Evolutionary conservation across 2,329 filamentous ascomycete genomes (phyloP).

Genomic region (Nectriaceae sp.): DNA sequence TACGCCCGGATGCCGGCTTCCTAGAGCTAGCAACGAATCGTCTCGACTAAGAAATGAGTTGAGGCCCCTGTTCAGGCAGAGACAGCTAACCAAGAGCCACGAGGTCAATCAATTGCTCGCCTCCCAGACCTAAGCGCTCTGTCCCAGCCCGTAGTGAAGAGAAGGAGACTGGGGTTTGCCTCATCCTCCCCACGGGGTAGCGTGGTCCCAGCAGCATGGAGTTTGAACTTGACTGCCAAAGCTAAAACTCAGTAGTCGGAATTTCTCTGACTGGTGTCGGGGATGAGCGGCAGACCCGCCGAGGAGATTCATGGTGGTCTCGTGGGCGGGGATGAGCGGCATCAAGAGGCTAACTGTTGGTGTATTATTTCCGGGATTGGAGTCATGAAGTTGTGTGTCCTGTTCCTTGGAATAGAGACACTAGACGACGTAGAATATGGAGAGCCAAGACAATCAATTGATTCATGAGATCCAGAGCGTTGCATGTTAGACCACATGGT

Average conservation of each 20-base stretch:
- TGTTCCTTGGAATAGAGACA: too few relatives aligned
- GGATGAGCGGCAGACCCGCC: constrained; percentile 12
- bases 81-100: constrained; percentile 3
- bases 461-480: neutral
- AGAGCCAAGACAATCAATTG: neutral
- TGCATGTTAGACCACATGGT: neutral
- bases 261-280: neutral
- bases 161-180: constrained; percentile 4
- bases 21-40: too few relatives aligned
- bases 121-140: neutral
- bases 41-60: too few relatives aligned
- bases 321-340: constrained; percentile 9
- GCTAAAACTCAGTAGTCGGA: neutral
- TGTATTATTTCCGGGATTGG: neutral
- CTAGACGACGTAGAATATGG: neutral
- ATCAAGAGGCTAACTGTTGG: neutral
- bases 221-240: neutral
- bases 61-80: neutral
- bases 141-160: constrained; percentile 3
- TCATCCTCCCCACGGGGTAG: constrained; percentile 10
- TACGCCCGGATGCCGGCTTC: too few relatives aligned
- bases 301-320: neutral
- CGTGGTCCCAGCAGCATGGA: neutral
- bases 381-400: neutral
- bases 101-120: neutral